These are phyloP conservation scores for Fusarium sp. DNA, from an alignment of 2,329 filamentous ascomycete species.

Conservation along the genomic window DNA sequence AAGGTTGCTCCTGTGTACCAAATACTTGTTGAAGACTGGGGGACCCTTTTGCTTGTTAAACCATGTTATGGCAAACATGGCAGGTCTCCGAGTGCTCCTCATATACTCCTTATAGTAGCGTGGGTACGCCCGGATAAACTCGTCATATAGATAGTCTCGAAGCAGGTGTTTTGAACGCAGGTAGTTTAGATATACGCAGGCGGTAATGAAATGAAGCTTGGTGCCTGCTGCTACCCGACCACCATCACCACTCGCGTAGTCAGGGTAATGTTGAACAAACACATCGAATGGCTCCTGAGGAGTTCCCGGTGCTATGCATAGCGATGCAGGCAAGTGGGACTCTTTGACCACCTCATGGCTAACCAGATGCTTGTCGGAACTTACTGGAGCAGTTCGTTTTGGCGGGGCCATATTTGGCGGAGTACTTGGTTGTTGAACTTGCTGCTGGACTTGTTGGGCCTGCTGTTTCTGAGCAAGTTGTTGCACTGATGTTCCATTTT, in stretches of 20 bases:
- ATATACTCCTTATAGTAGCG: constrained; percentile 59
- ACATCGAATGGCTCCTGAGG: constrained; percentile 50
- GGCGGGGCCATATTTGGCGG: neutral
- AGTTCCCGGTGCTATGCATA: constrained; percentile 21
- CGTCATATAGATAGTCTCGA: constrained; percentile 63
- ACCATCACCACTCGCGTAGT: constrained; percentile 55
- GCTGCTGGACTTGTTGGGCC: neutral
- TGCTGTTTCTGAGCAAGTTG: neutral
- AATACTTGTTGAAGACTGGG: constrained; percentile 44
- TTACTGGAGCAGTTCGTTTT: neutral
- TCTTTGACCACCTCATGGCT: neutral
- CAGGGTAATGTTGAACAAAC: constrained; percentile 60
- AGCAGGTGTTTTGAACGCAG: constrained; percentile 53
- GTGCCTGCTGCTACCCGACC: constrained; percentile 48
- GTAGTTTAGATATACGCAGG: constrained; percentile 58
- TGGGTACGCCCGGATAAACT: constrained; percentile 62
- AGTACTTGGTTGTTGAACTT: neutral
- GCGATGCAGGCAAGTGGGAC: neutral
- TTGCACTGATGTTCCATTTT: neutral
- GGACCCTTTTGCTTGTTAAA: constrained; percentile 49
- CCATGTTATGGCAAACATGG: constrained; percentile 58
- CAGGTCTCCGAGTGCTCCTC: constrained; percentile 41
- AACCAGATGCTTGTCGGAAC: neutral
- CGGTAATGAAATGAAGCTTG: constrained; percentile 58
- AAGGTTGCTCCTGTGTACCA: constrained; percentile 55